phyloP scores from a whole-genome alignment of 345 rosid genomes.

The Lepidium aucheri region DNA sequence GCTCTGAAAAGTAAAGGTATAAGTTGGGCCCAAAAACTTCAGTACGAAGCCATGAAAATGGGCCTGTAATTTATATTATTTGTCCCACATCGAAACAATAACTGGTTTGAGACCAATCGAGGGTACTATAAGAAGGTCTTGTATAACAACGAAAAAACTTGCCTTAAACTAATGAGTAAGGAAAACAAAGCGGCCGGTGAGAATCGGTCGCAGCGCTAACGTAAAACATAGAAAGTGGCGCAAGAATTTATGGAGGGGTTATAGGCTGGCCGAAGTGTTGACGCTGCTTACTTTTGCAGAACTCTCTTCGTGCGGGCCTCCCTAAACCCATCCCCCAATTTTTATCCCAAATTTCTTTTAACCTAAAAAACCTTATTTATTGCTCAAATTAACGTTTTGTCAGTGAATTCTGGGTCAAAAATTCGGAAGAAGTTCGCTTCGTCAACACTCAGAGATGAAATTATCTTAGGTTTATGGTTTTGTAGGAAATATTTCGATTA shows the following conservation, averaged over 20 bases:
- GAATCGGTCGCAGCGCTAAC: slow-evolving; percentile 57
- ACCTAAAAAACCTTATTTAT: too few species aligned
- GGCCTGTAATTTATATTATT: neutral
- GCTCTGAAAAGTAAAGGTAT: too few species aligned
- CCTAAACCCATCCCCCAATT: slow-evolving; percentile 25
- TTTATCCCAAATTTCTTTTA: neutral
- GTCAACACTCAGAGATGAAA: slow-evolving; percentile 42
- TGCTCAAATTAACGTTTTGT: too few species aligned
- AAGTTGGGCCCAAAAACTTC: too few species aligned
- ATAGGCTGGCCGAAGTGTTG: slow-evolving; percentile 73
- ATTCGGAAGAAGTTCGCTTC: slow-evolving; percentile 38
- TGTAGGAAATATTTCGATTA: slow-evolving; percentile 54
- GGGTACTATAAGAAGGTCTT: neutral
- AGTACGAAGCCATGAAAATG: too few species aligned
- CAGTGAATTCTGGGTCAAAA: neutral
- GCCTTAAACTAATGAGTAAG: slow-evolving; percentile 99
- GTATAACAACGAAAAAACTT: fast-evolving
- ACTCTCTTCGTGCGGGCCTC: slow-evolving; percentile 86
- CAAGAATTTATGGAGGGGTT: slow-evolving; percentile 78
- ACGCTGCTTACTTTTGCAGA: slow-evolving; percentile 94
- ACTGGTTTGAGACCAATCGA: neutral
- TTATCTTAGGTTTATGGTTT: slow-evolving; percentile 67
- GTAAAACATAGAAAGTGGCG: slow-evolving; percentile 23
- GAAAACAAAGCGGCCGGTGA: slow-evolving; percentile 88
- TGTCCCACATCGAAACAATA: slow-evolving; percentile 19